These are phyloP conservation scores for Spiromastix sp. DNA, from an alignment of 2,329 filamentous ascomycete species.

Conservation along the genomic window DNA sequence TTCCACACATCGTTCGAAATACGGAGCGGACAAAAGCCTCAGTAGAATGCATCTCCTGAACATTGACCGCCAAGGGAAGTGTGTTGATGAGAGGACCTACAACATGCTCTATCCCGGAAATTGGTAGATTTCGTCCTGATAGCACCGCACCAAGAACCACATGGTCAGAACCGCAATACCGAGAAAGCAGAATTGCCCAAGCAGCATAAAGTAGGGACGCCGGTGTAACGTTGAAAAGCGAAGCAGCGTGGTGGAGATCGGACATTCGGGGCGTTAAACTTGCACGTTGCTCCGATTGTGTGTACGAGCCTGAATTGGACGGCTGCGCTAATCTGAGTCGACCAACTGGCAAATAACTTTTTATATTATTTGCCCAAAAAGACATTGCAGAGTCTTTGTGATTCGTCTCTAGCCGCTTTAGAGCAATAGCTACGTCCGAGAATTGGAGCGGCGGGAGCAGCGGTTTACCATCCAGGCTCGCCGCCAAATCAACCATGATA, in stretches of 20 bases:
- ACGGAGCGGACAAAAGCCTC: constrained; percentile 8
- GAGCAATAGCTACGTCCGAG: constrained; percentile 7
- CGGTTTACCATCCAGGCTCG: constrained; percentile 8
- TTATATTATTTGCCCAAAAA: too few species aligned
- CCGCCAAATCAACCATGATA: constrained; percentile 14
- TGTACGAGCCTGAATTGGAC: too few species aligned
- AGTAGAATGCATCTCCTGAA: constrained; percentile 9
- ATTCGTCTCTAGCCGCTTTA: too few species aligned
- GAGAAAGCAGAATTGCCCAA: constrained; percentile 26
- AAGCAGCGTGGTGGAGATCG: too few species aligned
- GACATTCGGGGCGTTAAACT: too few species aligned
- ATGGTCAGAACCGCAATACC: constrained; percentile 20
- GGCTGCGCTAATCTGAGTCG: too few species aligned
- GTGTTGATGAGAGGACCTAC: constrained; percentile 28
- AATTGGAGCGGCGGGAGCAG: constrained; percentile 7
- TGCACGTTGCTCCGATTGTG: too few species aligned
- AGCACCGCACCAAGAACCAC: constrained; percentile 27
- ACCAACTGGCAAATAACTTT: too few species aligned
- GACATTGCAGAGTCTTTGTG: too few species aligned
- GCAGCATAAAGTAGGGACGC: constrained; percentile 20
- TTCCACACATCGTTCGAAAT: constrained; percentile 4
- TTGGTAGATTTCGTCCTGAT: constrained; percentile 24
- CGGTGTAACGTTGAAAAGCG: too few species aligned
- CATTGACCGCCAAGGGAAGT: constrained; percentile 15
- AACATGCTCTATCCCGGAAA: constrained; percentile 18